Percentiles rank a stretch among this genome's conserved stretches.
Conservation (phyloP, 768 basidiomycete genomes). For the Boletus bicolor region DNA sequence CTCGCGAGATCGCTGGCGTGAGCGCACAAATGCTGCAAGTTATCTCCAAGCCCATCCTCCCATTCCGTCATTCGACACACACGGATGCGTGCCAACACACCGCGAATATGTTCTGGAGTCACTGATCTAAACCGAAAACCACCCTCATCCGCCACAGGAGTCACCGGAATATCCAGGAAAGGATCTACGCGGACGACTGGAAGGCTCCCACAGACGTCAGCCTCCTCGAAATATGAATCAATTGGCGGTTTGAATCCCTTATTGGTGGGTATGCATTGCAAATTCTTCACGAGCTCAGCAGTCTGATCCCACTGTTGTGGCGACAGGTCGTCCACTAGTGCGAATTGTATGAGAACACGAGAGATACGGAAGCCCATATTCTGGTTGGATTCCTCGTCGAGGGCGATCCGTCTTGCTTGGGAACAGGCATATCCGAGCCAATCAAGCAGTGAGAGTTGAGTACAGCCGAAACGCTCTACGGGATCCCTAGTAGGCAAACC, state of each 20-base stretch:
- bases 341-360: not conserved
- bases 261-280: not conserved
- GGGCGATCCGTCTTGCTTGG: not conserved
- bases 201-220: not conserved
- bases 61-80: too few relatives aligned
- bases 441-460: not conserved
- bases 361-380: not conserved
- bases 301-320: not conserved
- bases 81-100: too few relatives aligned
- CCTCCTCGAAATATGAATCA: not conserved
- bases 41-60: too few relatives aligned
- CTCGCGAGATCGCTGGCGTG: not conserved
- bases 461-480: not conserved
- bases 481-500: not conserved
- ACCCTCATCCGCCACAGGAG: too few relatives aligned
- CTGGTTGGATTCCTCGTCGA: not conserved
- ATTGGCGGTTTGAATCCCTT: not conserved
- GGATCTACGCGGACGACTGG: not conserved
- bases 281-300: not conserved
- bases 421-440: not conserved
- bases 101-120: too few relatives aligned
- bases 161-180: too few relatives aligned
- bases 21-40: too few relatives aligned
- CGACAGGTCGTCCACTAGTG: not conserved
- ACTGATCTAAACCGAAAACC: too few relatives aligned